Evolutionary conservation across 371 early-diverging fungal genomes (phyloP), one percentile per base, ranked within the genome.

Genomic region (Apophysomyces sp.): DNA sequence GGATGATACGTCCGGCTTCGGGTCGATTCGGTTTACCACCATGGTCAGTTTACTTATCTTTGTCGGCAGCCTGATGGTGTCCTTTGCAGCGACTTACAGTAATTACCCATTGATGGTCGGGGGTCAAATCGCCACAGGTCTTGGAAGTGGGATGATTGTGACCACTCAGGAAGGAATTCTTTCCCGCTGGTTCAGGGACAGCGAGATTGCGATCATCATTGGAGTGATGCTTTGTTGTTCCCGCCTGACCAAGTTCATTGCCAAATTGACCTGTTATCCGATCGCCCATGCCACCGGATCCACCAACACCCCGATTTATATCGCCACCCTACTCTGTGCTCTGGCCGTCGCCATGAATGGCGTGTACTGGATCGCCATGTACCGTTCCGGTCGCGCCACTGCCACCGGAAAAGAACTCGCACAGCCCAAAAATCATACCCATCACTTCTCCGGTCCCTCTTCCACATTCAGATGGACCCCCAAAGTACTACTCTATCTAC

Each of bases 141-240:
- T 80, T 11, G 79, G 80, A 18, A 73, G 75, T 11, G 78, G 76
- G 1, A 72, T 78, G 66, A 71, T 75, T 55, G 74, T 76, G 0
- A 77, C 77, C 0, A 77, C 76, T 65, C 74, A 80, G 55, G 80
- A 80, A 63, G 80, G 70, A 9, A 71, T 80, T 34, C 30, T 80
- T 1, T 73, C 77, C 18, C 71, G 72, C 26, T 80, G 80, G 80
- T 80, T 80, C 53, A 57, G 80, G 40, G 73, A 80, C 49, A 68
- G 65, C 28, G 66, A 80, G 40, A 49, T 80, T 2, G 64, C 77
- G 4, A 67, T 77, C 28, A 59, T 80, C 9, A 60, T 80, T 32
- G 80, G 80, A 21, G 44, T 76, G 9, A 16, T 66, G 24, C 53
- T 80, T 3, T 68, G 61, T 32, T 55, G 63, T 34, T 73, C 80